Conservation (phyloP, 805 yeast genomes). For the Candida cerambycidarum region DNA sequence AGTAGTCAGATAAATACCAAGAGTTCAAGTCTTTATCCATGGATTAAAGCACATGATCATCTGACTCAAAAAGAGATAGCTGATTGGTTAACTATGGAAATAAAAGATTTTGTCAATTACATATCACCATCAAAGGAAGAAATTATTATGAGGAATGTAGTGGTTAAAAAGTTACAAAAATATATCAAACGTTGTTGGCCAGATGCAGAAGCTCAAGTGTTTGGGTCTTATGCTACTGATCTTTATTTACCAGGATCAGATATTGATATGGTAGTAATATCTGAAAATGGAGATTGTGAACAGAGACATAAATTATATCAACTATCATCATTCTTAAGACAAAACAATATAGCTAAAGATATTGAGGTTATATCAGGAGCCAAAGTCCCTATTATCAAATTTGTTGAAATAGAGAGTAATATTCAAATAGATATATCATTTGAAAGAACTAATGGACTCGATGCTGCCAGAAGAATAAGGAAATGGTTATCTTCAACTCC, state of each 20-base stretch:
- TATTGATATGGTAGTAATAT: slow-evolving; percentile 86
- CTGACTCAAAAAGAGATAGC: slow-evolving; percentile 73
- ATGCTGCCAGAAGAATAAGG: slow-evolving; percentile 75
- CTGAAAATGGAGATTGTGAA: slow-evolving; percentile 58
- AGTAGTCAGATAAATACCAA: slow-evolving; percentile 23
- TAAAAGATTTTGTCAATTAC: slow-evolving; percentile 78
- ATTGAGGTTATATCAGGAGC: slow-evolving; percentile 88
- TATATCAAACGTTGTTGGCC: slow-evolving; percentile 65
- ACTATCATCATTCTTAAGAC: slow-evolving; percentile 67
- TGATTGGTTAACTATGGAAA: slow-evolving; percentile 85
- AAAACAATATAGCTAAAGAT: slow-evolving; percentile 59
- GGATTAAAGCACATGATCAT: slow-evolving; percentile 80
- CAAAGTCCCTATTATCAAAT: slow-evolving; percentile 91
- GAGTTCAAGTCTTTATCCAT: slow-evolving; percentile 51
- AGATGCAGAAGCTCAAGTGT: slow-evolving; percentile 75
- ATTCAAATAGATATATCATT: slow-evolving; percentile 89
- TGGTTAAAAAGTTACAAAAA: slow-evolving; percentile 58
- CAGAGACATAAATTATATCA: slow-evolving; percentile 67
- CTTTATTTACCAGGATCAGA: slow-evolving; percentile 92
- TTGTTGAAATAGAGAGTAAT: slow-evolving; percentile 67
- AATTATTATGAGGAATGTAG: slow-evolving; percentile 61
- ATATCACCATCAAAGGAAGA: slow-evolving; percentile 82
- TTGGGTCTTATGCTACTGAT: slow-evolving; percentile 95
- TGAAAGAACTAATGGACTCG: slow-evolving; percentile 78
- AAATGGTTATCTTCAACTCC: slow-evolving; percentile 73